Percentiles rank a stretch among this genome's conserved stretches.
Conservation (phyloP, 441 rosid genomes). For the Raphanus hybrid region DNA sequence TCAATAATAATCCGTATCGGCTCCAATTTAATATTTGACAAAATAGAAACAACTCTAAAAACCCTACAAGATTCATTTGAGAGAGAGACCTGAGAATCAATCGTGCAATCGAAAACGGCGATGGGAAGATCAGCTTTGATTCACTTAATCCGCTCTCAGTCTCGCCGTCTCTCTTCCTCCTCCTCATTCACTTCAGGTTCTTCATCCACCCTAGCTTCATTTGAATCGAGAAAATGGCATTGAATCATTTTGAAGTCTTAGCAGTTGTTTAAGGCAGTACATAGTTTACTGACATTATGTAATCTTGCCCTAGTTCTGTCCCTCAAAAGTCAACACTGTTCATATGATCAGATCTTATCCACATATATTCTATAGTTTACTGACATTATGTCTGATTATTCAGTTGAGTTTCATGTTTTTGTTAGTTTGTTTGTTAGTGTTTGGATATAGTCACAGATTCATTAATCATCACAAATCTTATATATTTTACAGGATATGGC, state of each 20-base stretch:
- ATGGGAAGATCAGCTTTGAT: conserved; percentile 70
- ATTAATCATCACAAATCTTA: not conserved
- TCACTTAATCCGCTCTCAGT: conserved; percentile 67
- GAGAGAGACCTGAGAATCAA: not conserved
- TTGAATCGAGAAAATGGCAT: too few relatives aligned
- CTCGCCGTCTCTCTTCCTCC: conserved; percentile 55
- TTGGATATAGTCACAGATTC: not conserved
- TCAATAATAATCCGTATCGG: not conserved
- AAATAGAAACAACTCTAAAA: conserved; percentile 7
- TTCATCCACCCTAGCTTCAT: too few relatives aligned
- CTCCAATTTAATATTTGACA: not conserved
- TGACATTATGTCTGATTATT: too few relatives aligned
- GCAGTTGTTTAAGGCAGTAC: too few relatives aligned
- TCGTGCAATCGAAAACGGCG: conserved; percentile 30
- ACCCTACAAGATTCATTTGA: conserved; percentile 35
- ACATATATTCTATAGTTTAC: too few relatives aligned
- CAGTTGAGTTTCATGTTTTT: too few relatives aligned
- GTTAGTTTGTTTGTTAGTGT: not conserved
- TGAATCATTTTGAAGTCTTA: too few relatives aligned
- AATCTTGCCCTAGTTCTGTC: too few relatives aligned
- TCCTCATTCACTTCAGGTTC: conserved; percentile 55
- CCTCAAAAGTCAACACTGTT: too few relatives aligned
- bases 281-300: too few relatives aligned
- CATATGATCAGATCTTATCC: too few relatives aligned
- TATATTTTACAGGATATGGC: conserved; percentile 48